Base-by-base conservation (phyloP, 2,329 filamentous ascomycete genomes). In the Capronia epimyces region DNA sequence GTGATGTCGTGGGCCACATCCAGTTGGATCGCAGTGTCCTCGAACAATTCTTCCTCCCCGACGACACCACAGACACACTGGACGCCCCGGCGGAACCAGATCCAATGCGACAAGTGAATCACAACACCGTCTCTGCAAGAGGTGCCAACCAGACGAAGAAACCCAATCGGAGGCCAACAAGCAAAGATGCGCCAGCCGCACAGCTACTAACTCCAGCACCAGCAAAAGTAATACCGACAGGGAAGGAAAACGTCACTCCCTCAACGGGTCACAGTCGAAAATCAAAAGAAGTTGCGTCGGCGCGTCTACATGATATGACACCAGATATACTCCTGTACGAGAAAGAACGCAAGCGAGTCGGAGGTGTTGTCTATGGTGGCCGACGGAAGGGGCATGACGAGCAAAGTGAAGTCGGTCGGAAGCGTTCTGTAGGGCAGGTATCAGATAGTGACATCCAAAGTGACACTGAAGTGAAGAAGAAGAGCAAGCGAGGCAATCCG, bases 1-100 rank as follows among this genome's bases (percentile, higher is more conserved):
- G 89, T 45, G 93, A 97, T 67, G 81, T 97, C 48, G 87, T 95
- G 51, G 93, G 93, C 16, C 88, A 94, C 66, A 96, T 89, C 0
- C 82, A 82, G 55, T 79, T 97, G 46, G 84, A 96, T 63, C 75
- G 88, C 34, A 74, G 80, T 47, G 80, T 81, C 6, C 72, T 87
- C 8, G 89, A 89, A 66, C 86, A 83, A 54, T 75, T 83, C 1
- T 89, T 85, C 56, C 82, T 77, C 55, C 66, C 73, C 12, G 53
- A 62, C 10, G 65, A 66, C 6, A 61, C 65, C 37, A 57, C 55
- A 9, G 58, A 60, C 21, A 56, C 31, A 39, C 53, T 51, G 9
- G 57, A 55, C 29, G 55, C 40, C 18, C n/a, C n/a, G n/a, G 15
- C 49, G 3, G 22, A 52, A n/a, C 37, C 58, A 3, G 51, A 57